These are phyloP conservation scores for Phaseolus coccineus DNA, from an alignment of 331 rosid genomes.

Conservation along the genomic window DNA sequence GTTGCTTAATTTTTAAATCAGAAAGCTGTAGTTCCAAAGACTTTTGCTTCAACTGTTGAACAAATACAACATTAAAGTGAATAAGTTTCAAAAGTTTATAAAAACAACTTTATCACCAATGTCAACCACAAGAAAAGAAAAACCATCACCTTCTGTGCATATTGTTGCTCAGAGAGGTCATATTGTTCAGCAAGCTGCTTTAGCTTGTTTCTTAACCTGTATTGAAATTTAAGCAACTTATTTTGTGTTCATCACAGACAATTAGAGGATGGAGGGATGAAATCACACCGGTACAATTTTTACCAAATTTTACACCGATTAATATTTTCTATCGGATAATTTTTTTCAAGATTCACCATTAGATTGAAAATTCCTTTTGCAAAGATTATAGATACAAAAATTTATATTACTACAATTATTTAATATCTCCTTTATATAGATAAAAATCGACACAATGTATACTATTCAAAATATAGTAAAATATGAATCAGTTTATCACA, in stretches of 20 bases:
- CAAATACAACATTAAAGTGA: constrained; percentile 46
- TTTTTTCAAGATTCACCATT: no score
- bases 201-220: constrained; percentile 86
- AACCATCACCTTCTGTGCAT: constrained; percentile 71
- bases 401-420: no score
- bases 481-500: no score
- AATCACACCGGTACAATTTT: no score
- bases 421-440: no score
- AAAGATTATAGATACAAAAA: no score
- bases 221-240: constrained; percentile 36
- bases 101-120: constrained; percentile 16
- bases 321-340: no score
- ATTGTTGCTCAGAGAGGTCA: constrained; percentile 80
- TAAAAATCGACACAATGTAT: no score
- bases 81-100: constrained; percentile 34
- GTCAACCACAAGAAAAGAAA: constrained; percentile 28
- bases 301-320: no score
- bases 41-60: constrained; percentile 86
- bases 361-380: no score
- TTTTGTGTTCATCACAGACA: constrained; percentile 33
- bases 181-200: constrained; percentile 81
- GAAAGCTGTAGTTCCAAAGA: constrained; percentile 90
- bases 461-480: no score
- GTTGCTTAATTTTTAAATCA: constrained; percentile 83
- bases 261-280: not conserved